Conservation (phyloP, 2,329 filamentous ascomycete species). For the Beauveria pseudobassiana region DNA sequence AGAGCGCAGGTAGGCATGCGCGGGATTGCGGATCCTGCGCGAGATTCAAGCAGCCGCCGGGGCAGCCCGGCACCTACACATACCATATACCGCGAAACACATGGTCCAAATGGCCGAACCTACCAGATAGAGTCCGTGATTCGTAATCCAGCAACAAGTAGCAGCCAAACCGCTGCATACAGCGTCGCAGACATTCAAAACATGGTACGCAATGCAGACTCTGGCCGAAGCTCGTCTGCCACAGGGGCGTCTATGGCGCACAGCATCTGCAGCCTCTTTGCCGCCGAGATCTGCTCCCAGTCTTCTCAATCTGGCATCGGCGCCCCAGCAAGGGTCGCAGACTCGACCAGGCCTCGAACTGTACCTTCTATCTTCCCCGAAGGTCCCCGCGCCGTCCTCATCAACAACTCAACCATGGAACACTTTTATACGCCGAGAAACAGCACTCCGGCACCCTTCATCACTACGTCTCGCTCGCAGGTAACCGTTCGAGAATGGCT, state of each 20-base stretch:
- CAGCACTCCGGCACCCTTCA: neutral
- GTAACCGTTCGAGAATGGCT: conserved; percentile 3
- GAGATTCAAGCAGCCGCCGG: conserved; percentile 17
- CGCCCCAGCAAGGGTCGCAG: conserved; percentile 14
- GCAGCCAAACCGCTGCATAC: conserved; percentile 22
- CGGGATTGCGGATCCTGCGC: conserved; percentile 29
- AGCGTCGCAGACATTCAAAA: conserved; percentile 38
- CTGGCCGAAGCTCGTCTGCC: conserved; percentile 35
- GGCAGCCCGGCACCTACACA: conserved; percentile 26
- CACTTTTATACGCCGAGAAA: conserved; percentile 41
- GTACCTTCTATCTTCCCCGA: conserved; percentile 53
- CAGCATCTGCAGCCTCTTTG: conserved; percentile 39
- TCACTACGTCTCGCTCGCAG: neutral
- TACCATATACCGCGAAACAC: conserved; percentile 25
- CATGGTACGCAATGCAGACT: conserved; percentile 38
- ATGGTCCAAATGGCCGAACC: conserved; percentile 26
- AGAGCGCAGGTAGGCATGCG: conserved; percentile 33
- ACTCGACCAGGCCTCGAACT: conserved; percentile 38
- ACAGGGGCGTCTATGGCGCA: conserved; percentile 45
- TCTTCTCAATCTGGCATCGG: conserved; percentile 20
- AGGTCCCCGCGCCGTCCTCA: conserved; percentile 50
- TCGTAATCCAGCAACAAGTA: conserved; percentile 16
- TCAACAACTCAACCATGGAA: conserved; percentile 42
- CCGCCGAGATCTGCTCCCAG: conserved; percentile 27
- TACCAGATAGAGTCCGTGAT: conserved; percentile 30